A percentile compares a stretch with the other conserved stretches of the same genome.
phyloP scores from a whole-genome alignment of 148 eudicot species.

The Vaccinium vitisidaea region DNA sequence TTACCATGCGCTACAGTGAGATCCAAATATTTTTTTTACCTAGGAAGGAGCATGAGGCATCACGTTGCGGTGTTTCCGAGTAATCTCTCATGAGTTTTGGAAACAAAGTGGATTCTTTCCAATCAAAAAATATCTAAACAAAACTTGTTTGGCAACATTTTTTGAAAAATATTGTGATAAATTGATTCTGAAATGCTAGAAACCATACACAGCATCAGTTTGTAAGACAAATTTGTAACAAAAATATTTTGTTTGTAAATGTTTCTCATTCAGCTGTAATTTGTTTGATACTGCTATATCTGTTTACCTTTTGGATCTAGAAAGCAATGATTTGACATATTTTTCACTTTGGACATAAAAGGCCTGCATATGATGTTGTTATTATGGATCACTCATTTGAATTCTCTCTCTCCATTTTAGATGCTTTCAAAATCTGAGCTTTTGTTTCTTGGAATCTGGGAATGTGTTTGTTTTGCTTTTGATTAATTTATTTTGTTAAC shows the following conservation, averaged over 20 bases:
- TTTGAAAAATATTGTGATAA: neutral
- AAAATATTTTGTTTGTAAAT: neutral
- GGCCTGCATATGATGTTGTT: conserved; percentile 10
- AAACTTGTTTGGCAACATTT: neutral
- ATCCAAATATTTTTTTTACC: too few species aligned
- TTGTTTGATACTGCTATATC: too few species aligned
- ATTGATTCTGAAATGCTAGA: neutral
- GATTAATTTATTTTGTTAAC: neutral
- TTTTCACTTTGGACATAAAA: neutral
- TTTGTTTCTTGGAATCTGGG: conserved; percentile 6
- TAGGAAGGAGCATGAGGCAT: too few species aligned
- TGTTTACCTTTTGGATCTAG: too few species aligned
- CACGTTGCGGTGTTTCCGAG: too few species aligned
- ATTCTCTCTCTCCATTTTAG: neutral
- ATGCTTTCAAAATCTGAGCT: conserved; percentile 12
- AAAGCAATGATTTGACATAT: neutral
- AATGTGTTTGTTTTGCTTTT: neutral
- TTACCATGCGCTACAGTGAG: too few species aligned
- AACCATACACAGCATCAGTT: neutral
- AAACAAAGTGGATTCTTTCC: too few species aligned
- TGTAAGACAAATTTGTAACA: neutral
- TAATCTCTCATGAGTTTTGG: too few species aligned
- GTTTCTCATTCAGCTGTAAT: neutral
- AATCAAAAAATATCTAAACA: too few species aligned
- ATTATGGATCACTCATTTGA: conserved; percentile 12